phyloP scores from a whole-genome alignment of 139 green algal species.

The Tetradesmus lagerheimii region DNA sequence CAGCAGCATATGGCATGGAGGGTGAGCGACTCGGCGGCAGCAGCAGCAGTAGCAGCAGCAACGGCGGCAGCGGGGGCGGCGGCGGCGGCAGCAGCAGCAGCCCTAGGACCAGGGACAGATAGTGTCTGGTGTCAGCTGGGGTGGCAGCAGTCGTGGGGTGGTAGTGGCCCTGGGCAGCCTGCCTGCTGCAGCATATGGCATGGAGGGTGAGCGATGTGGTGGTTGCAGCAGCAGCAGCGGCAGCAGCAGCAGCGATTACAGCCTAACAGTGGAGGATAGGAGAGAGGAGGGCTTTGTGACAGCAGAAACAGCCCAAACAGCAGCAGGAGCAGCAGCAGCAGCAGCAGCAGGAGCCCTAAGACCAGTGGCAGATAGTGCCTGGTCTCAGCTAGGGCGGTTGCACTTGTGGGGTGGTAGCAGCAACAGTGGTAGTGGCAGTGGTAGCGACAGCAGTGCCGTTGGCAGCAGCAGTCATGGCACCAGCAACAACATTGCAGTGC shows the following conservation, averaged over 20 bases:
- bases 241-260: background rate
- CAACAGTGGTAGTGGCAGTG: too few relatives aligned
- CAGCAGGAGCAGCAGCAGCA: background rate
- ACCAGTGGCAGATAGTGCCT: background rate
- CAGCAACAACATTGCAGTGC: too few relatives aligned
- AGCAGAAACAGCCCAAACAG: background rate
- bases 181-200: background rate
- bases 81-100: background rate
- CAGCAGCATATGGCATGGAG: conserved; percentile 33
- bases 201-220: conserved; percentile 52
- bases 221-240: background rate
- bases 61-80: background rate
- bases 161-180: too few relatives aligned
- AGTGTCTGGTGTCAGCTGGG: too few relatives aligned
- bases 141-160: background rate
- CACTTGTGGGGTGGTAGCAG: too few relatives aligned
- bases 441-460: too few relatives aligned
- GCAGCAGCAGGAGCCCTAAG: background rate
- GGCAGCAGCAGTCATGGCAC: too few relatives aligned
- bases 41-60: background rate
- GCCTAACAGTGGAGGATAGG: too few relatives aligned
- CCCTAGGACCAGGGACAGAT: background rate
- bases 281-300: background rate
- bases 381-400: background rate
- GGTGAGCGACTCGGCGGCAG: conserved; percentile 46